Conservation (phyloP, 1,139 yeast species). For the Geotrichum europaeum region DNA sequence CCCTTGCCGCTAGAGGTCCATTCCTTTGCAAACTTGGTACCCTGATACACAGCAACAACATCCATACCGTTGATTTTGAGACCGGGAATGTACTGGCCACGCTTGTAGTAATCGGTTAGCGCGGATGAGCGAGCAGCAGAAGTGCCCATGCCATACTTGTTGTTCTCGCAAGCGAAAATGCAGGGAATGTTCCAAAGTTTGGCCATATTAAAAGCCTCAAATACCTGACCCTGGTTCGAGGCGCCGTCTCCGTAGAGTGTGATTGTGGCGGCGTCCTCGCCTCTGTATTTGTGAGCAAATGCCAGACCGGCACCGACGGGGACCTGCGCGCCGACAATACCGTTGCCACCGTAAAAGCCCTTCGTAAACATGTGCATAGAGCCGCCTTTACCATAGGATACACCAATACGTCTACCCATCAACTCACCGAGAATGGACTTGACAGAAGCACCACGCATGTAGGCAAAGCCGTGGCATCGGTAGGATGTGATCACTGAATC, state of each 20-base stretch:
- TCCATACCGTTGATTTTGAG: constrained; percentile 98
- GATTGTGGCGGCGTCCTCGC: constrained; percentile 70
- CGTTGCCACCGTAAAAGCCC: constrained; percentile 97
- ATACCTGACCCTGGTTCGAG: constrained; percentile 97
- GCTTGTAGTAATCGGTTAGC: constrained; percentile 91
- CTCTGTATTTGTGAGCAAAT: constrained; percentile 91
- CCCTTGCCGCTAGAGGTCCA: constrained; percentile 94
- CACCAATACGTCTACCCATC: constrained; percentile 95
- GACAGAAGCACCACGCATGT: constrained; percentile 91
- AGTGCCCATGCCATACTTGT: constrained; percentile 99
- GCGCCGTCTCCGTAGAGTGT: constrained; percentile 98
- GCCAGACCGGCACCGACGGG: constrained; percentile 97
- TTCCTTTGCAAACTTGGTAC: constrained; percentile 93
- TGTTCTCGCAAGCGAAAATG: constrained; percentile 94
- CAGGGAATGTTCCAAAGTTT: constrained; percentile 96
- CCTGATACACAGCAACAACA: constrained; percentile 89
- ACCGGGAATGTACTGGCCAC: constrained; percentile 99
- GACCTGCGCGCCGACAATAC: constrained; percentile 99
- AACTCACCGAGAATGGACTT: constrained; percentile 88
- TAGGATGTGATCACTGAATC: constrained; percentile 94
- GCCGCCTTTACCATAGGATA: constrained; percentile 96
- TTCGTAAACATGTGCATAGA: constrained; percentile 98
- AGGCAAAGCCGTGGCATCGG: constrained; percentile 98
- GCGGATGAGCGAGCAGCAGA: constrained; percentile 96
- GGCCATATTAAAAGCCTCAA: constrained; percentile 97